Evolutionary conservation across 2,329 filamentous ascomycete species (phyloP).

Genomic region (Cladosporium halotolerans): DNA sequence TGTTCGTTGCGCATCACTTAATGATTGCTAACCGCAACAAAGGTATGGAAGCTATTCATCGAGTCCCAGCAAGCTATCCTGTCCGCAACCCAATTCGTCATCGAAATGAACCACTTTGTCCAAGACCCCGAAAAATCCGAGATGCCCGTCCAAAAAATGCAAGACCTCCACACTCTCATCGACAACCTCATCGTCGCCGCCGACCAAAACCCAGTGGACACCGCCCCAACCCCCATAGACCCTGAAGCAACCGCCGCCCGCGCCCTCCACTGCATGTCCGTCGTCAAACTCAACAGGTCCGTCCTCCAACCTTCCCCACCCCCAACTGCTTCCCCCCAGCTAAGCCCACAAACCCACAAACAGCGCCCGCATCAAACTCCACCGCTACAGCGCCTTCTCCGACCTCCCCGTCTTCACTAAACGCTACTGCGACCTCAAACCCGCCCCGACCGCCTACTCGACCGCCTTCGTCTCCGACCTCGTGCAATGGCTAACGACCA

Average conservation of each 20-base stretch:
- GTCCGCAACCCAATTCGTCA: constrained; percentile 31
- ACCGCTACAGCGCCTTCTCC: constrained; percentile 48
- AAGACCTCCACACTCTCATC: background rate
- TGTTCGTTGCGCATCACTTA: background rate
- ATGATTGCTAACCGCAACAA: background rate
- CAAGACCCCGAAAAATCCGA: background rate
- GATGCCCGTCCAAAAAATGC: background rate
- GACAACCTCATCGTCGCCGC: background rate
- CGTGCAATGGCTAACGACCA: constrained; percentile 7
- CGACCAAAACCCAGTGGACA: constrained; percentile 14
- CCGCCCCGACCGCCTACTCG: constrained; percentile 17
- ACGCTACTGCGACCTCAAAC: constrained; percentile 46
- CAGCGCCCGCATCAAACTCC: constrained; percentile 48
- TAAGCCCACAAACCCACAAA: background rate
- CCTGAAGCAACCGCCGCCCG: constrained; percentile 39
- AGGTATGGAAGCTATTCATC: constrained; percentile 39
- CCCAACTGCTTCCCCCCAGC: no score
- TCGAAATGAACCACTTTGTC: constrained; percentile 6
- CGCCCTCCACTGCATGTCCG: constrained; percentile 42
- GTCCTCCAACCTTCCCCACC: background rate
- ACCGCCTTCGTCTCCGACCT: constrained; percentile 15
- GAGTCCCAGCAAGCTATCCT: constrained; percentile 46
- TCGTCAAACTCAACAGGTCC: constrained; percentile 47
- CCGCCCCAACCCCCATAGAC: constrained; percentile 33
- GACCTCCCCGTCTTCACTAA: constrained; percentile 45